These are phyloP conservation scores for Moricandia arvensis DNA, from an alignment of 345 rosid species.

Conservation along the genomic window DNA sequence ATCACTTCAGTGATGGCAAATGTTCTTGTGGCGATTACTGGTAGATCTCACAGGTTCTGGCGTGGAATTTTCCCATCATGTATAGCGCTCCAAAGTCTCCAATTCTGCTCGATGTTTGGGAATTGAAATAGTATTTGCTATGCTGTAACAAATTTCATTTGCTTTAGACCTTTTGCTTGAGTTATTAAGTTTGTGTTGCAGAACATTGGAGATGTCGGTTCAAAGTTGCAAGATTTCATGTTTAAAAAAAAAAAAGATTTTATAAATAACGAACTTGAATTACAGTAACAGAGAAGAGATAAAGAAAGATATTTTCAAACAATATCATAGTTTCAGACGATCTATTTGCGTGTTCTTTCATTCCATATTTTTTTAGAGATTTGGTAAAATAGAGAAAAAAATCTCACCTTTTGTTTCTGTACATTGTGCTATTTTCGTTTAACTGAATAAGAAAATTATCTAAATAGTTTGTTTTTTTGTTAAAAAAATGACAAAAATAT, in stretches of 20 bases:
- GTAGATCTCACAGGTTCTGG: constrained; percentile 28
- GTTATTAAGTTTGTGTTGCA: constrained; percentile 1
- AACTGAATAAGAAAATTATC: not conserved
- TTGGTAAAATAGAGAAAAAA: not conserved
- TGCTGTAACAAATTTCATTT: constrained; percentile 14
- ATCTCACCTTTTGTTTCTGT: not conserved
- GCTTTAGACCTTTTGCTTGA: constrained; percentile 1
- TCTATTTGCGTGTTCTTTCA: not conserved
- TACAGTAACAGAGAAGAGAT: not conserved
- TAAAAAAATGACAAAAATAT: no score
- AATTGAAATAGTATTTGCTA: constrained; percentile 12
- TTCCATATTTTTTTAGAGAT: not conserved
- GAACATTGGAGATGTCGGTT: constrained; percentile 5
- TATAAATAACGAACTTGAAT: no score
- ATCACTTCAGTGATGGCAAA: constrained; percentile 60
- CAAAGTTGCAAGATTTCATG: constrained; percentile 5
- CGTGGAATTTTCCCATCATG: constrained; percentile 8
- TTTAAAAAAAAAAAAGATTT: not conserved
- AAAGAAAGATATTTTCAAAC: not conserved
- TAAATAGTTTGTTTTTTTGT: not conserved
- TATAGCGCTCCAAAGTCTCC: constrained; percentile 30
- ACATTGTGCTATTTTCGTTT: not conserved
- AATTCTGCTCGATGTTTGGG: constrained; percentile 6
- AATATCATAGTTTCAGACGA: not conserved
- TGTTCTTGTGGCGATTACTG: constrained; percentile 65